phyloP scores from a whole-genome alignment of 352 stramenopile genomes.

The Globisporangium nunn region DNA sequence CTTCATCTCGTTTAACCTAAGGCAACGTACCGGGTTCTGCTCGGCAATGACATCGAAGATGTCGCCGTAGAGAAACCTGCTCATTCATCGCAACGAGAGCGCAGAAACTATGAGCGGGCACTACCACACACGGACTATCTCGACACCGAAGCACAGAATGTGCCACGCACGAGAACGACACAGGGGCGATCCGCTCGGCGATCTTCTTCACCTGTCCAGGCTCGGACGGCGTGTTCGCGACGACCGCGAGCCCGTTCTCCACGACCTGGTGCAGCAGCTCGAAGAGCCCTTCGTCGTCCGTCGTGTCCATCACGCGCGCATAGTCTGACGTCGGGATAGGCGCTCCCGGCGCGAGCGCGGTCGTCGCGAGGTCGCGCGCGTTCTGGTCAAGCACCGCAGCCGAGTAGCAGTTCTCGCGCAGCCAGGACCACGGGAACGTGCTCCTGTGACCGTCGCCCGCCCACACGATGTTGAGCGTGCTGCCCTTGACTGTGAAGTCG shows the following conservation, averaged over 20 bases:
- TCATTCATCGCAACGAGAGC: background rate
- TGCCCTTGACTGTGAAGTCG: slow-evolving; percentile 46
- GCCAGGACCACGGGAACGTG: slow-evolving; percentile 57
- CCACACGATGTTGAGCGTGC: slow-evolving; percentile 67
- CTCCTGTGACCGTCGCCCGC: slow-evolving; percentile 54
- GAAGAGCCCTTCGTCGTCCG: slow-evolving; percentile 60
- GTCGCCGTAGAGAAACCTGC: slow-evolving; percentile 78
- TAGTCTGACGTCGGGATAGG: slow-evolving; percentile 57
- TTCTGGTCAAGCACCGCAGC: slow-evolving; percentile 36
- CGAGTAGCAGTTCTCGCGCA: slow-evolving; percentile 79
- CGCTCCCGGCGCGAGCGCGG: slow-evolving; percentile 32
- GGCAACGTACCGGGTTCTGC: slow-evolving; percentile 47
- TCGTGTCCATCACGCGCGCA: slow-evolving; percentile 42
- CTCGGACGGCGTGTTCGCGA: slow-evolving; percentile 62
- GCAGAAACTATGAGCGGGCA: too few relatives aligned
- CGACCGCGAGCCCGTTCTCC: slow-evolving; percentile 62
- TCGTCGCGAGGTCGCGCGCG: slow-evolving; percentile 39
- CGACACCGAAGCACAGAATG: background rate
- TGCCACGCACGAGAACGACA: slow-evolving; percentile 69
- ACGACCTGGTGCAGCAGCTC: slow-evolving; percentile 60
- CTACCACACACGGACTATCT: background rate
- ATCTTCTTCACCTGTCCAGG: slow-evolving; percentile 57
- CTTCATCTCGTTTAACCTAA: background rate
- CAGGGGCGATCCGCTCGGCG: slow-evolving; percentile 66
- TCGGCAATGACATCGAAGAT: slow-evolving; percentile 82